These are phyloP conservation scores for Diutina rugosa DNA, from an alignment of 1,139 yeast species.

Conservation along the genomic window DNA sequence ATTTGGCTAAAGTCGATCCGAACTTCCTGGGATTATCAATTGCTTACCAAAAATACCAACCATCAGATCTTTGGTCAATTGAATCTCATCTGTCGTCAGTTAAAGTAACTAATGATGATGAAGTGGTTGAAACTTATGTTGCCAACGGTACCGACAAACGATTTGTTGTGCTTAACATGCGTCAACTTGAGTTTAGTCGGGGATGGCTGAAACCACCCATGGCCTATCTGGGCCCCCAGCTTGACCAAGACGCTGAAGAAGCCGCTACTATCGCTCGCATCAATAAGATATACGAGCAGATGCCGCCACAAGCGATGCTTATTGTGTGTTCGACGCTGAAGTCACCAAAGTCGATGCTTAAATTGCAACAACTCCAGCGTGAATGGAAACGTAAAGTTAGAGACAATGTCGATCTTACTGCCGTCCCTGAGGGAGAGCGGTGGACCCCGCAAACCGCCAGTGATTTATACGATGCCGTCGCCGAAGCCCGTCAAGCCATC, in stretches of 20 bases:
- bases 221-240: conserved; percentile 5
- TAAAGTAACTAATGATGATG: conserved; percentile 46
- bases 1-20: conserved; percentile 10
- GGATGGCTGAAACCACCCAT: conserved; percentile 12
- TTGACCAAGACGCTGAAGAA: conserved; percentile 3
- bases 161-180: conserved; percentile 40
- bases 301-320: conserved; percentile 51
- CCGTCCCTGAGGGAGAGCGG: not conserved
- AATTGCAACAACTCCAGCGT: not conserved
- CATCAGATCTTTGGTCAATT: conserved; percentile 3
- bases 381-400: not conserved
- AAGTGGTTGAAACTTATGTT: conserved; percentile 30
- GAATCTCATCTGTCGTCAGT: conserved; percentile 11
- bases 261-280: conserved; percentile 18
- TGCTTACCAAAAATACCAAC: conserved; percentile 18
- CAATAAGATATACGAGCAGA: conserved; percentile 28
- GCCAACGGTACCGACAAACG: conserved; percentile 23
- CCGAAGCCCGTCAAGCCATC: not conserved
- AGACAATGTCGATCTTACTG: not conserved
- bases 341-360: not conserved
- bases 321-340: conserved; percentile 33
- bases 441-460: not conserved
- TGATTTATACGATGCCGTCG: not conserved
- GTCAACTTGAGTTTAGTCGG: conserved; percentile 41
- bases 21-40: conserved; percentile 25